Conservation (phyloP, 2,329 filamentous ascomycete species). For the Cladosporium halotolerans region DNA sequence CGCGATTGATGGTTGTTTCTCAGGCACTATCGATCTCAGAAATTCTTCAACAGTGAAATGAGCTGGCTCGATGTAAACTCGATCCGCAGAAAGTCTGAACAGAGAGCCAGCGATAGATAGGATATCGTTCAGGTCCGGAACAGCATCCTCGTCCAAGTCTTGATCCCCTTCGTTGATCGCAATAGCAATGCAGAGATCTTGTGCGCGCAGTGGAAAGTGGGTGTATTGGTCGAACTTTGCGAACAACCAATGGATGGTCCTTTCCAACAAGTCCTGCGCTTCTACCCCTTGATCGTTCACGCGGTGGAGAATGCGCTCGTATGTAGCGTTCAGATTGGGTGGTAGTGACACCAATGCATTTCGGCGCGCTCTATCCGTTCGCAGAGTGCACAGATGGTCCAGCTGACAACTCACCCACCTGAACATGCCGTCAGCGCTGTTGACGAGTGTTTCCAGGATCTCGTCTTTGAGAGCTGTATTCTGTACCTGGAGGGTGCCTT, state of each 20-base stretch:
- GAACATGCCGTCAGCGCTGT: slow-evolving; percentile 1
- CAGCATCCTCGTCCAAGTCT: not conserved
- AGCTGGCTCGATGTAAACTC: not conserved
- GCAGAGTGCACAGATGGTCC: not conserved
- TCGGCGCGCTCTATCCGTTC: not conserved
- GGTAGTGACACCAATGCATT: not conserved
- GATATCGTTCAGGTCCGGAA: not conserved
- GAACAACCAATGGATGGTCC: not conserved
- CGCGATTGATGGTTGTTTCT: not conserved
- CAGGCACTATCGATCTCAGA: not conserved
- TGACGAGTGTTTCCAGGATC: not conserved
- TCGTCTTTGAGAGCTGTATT: not conserved
- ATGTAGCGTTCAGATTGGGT: not conserved
- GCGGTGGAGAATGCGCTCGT: not conserved
- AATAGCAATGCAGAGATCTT: not conserved
- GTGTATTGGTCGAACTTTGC: not conserved
- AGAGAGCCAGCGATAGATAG: not conserved
- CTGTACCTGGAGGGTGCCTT: not conserved
- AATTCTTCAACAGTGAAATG: not conserved
- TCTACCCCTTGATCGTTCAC: not conserved
- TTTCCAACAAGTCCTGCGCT: not conserved
- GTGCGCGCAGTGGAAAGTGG: not conserved
- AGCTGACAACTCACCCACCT: slow-evolving; percentile 5
- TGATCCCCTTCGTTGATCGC: not conserved
- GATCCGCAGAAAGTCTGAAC: not conserved